Evolutionary conservation across 2,329 filamentous ascomycete genomes (phyloP).

Genomic region (Celoporthe dispersa): DNA sequence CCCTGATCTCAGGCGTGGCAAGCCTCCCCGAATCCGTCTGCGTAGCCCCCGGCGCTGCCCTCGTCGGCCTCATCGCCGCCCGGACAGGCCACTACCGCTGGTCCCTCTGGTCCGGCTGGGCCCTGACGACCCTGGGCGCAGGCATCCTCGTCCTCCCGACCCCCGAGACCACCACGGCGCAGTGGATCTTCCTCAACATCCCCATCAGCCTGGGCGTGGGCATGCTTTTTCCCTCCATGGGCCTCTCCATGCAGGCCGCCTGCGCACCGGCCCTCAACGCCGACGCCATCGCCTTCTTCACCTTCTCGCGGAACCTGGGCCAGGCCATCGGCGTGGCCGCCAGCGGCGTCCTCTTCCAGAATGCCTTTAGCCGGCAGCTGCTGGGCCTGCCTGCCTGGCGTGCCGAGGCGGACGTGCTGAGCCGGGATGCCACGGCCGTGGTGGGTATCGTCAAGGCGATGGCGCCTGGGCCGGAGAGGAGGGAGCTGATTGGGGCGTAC

Average conservation of each 20-base stretch:
- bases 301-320: slow-evolving; percentile 68
- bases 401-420: slow-evolving; percentile 47
- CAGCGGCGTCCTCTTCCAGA: slow-evolving; percentile 72
- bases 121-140: slow-evolving; percentile 59
- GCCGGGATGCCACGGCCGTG: slow-evolving; percentile 61
- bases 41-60: slow-evolving; percentile 63
- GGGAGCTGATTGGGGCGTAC: slow-evolving; percentile 40
- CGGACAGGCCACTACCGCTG: slow-evolving; percentile 63
- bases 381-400: slow-evolving; percentile 52
- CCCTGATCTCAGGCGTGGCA: slow-evolving; percentile 59
- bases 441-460: slow-evolving; percentile 63
- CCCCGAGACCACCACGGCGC: slow-evolving; percentile 51
- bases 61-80: slow-evolving; percentile 59
- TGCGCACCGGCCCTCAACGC: slow-evolving; percentile 49
- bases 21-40: slow-evolving; percentile 65
- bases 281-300: slow-evolving; percentile 68
- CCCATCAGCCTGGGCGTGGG: slow-evolving; percentile 65
- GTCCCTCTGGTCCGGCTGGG: slow-evolving; percentile 66
- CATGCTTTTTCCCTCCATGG: slow-evolving; percentile 67
- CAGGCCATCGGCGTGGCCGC: slow-evolving; percentile 69
- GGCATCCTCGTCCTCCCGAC: slow-evolving; percentile 58
- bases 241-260: slow-evolving; percentile 66
- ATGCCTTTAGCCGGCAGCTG: slow-evolving; percentile 59
- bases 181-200: slow-evolving; percentile 66
- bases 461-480: slow-evolving; percentile 38